Conservation (phyloP, 805 yeast genomes). For the Yarrowia alimentaria region DNA sequence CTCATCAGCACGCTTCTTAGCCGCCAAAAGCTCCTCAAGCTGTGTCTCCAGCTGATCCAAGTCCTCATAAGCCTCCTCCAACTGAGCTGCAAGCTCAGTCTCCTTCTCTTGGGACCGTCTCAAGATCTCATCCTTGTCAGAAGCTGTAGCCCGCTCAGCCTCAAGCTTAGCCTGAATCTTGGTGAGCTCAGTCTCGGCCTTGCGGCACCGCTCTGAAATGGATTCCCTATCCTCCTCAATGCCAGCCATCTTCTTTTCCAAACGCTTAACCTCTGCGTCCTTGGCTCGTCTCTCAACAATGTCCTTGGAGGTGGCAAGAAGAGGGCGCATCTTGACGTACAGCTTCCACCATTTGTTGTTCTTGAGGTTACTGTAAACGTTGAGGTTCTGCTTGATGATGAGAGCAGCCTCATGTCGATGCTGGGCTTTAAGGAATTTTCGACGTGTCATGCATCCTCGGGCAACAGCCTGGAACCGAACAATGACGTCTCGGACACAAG, state of each 20-base stretch:
- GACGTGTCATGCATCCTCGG: constrained; percentile 64
- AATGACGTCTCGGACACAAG: constrained; percentile 53
- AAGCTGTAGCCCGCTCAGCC: constrained; percentile 46
- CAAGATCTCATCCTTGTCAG: constrained; percentile 50
- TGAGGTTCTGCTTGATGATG: constrained; percentile 61
- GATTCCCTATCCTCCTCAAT: constrained; percentile 37
- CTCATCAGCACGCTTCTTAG: constrained; percentile 39
- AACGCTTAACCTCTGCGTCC: constrained; percentile 40
- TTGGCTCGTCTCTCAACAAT: constrained; percentile 52
- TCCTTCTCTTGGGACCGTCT: constrained; percentile 47
- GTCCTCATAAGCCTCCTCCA: constrained; percentile 37
- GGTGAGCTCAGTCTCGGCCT: constrained; percentile 36
- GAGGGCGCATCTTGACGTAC: constrained; percentile 68
- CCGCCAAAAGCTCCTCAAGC: constrained; percentile 38
- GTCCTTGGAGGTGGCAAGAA: constrained; percentile 62
- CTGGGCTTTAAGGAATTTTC: constrained; percentile 48
- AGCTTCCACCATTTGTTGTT: constrained; percentile 78
- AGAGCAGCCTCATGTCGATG: constrained; percentile 67
- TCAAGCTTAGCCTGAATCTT: constrained; percentile 40
- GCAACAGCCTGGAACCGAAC: constrained; percentile 61
- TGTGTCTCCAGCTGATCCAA: constrained; percentile 38
- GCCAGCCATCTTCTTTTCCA: constrained; percentile 35
- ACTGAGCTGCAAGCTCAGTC: constrained; percentile 38
- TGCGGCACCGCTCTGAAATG: constrained; percentile 34
- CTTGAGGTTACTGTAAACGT: constrained; percentile 47